These are phyloP conservation scores for Sinapis alba DNA, from an alignment of 441 rosid species.

Conservation along the genomic window DNA sequence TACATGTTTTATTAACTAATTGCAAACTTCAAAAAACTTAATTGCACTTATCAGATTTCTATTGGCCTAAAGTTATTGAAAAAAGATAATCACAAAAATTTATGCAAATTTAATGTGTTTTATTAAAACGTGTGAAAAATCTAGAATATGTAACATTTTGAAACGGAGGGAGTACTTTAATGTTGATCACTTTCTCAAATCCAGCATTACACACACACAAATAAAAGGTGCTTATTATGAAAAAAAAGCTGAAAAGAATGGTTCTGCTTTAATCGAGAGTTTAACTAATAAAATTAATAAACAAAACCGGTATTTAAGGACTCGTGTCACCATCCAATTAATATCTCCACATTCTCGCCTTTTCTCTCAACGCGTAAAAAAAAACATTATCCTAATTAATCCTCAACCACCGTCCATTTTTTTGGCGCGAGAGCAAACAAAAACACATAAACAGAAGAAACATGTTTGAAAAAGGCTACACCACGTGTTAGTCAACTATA, in stretches of 20 bases:
- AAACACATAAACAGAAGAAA: slow-evolving; percentile 28
- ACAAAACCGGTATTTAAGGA: slow-evolving; percentile 41
- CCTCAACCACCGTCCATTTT: slow-evolving; percentile 34
- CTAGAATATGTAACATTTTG: too few relatives aligned
- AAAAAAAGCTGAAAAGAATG: slow-evolving; percentile 34
- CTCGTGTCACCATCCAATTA: slow-evolving; percentile 39
- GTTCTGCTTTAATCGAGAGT: slow-evolving; percentile 38
- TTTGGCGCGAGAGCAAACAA: slow-evolving; percentile 33
- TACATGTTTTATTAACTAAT: too few relatives aligned
- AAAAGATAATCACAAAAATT: too few relatives aligned
- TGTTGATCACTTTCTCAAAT: slow-evolving; percentile 16
- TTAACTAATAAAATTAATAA: neutral
- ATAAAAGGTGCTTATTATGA: neutral
- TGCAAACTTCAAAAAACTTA: too few relatives aligned
- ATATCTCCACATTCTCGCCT: slow-evolving; percentile 40
- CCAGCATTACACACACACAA: slow-evolving; percentile 8
- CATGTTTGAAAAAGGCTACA: slow-evolving; percentile 18
- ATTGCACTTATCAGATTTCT: too few relatives aligned
- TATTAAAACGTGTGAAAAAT: too few relatives aligned
- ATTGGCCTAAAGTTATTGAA: too few relatives aligned
- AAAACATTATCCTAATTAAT: slow-evolving; percentile 19
- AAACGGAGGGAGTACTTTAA: too few relatives aligned
- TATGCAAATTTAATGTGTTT: too few relatives aligned
- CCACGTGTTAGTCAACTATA: slow-evolving; percentile 26
- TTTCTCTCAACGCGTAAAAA: slow-evolving; percentile 5